Conservation (phyloP, 2,329 filamentous ascomycete genomes). For the Colletotrichum shisoi region DNA sequence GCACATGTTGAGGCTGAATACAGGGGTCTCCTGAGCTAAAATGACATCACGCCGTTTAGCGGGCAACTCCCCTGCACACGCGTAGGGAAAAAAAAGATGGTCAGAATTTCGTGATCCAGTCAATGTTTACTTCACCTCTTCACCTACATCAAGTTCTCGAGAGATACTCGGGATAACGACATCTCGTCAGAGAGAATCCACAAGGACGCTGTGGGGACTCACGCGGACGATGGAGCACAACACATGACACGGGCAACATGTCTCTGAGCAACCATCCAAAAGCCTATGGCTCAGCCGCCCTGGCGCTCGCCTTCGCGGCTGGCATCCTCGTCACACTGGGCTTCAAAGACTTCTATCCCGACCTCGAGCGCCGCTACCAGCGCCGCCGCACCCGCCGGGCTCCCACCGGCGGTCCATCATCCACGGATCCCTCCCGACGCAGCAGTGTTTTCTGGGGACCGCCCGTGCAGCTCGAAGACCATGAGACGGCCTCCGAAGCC, state of each 20-base stretch:
- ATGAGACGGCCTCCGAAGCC: constrained; percentile 52
- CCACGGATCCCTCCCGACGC: constrained; percentile 45
- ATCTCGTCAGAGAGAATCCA: not conserved
- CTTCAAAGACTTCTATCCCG: constrained; percentile 81
- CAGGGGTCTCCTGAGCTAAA: constrained; percentile 27
- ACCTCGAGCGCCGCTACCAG: constrained; percentile 72
- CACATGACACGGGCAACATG: constrained; percentile 53
- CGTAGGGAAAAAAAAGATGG: not conserved
- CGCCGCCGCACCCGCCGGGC: constrained; percentile 48
- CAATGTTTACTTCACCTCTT: constrained; percentile 4
- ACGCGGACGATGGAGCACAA: constrained; percentile 27
- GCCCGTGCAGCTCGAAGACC: constrained; percentile 65
- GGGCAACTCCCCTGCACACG: constrained; percentile 31
- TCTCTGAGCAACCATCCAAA: constrained; percentile 68
- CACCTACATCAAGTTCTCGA: not conserved
- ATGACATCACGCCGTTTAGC: constrained; percentile 35
- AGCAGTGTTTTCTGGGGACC: constrained; percentile 57
- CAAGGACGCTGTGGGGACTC: not conserved
- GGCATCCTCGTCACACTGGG: constrained; percentile 78
- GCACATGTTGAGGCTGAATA: constrained; percentile 25
- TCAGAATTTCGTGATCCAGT: constrained; percentile 24
- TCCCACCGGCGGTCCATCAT: constrained; percentile 27
- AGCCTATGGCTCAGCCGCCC: constrained; percentile 70
- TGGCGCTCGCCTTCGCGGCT: constrained; percentile 76
- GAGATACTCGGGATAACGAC: constrained; percentile 12